Percentiles rank a stretch among this genome's conserved stretches.
These are phyloP conservation scores for Bryopsis sp. DNA, from an alignment of 139 green algal genomes.

Conservation along the genomic window DNA sequence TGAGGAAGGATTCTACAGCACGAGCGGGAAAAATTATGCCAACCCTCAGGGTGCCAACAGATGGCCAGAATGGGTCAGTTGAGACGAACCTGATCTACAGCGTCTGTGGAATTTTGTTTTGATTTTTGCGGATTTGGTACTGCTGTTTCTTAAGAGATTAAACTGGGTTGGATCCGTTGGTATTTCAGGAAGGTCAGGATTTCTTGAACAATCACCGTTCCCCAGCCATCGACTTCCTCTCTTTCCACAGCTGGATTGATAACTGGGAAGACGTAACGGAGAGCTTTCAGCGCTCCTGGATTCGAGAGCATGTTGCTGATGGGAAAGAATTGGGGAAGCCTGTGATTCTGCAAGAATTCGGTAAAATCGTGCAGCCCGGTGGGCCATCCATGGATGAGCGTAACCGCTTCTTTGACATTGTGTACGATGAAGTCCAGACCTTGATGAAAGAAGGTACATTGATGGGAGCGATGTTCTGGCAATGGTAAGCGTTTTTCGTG, in stretches of 20 bases:
- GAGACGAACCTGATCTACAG: too few relatives aligned
- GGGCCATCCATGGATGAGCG: conserved; percentile 4
- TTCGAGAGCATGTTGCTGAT: conserved; percentile 27
- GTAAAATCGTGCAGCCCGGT: conserved; percentile 38
- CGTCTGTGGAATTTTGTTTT: too few relatives aligned
- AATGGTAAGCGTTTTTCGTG: too few relatives aligned
- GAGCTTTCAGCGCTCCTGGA: conserved; percentile 32
- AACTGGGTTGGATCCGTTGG: too few relatives aligned
- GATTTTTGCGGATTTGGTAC: too few relatives aligned
- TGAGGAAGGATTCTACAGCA: conserved; percentile 52
- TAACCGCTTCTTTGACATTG: conserved; percentile 17
- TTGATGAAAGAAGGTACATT: conserved; percentile 22
- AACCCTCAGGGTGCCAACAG: conserved; percentile 11
- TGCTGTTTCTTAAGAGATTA: too few relatives aligned
- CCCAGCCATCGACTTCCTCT: conserved; percentile 57
- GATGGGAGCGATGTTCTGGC: conserved; percentile 48
- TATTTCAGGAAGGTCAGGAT: conserved; percentile 58
- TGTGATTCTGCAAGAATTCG: conserved; percentile 68
- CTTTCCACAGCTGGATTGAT: conserved; percentile 64
- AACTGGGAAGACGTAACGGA: conserved; percentile 41
- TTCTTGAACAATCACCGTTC: conserved; percentile 56
- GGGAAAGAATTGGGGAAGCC: conserved; percentile 44
- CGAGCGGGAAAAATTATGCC: conserved; percentile 15
- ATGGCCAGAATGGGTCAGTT: conserved; percentile 13
- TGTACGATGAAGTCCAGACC: conserved; percentile 27